Base-by-base conservation (phyloP, 1,284 basidiomycete genomes). In the Cutaneotrichosporon cavernicola region DNA sequence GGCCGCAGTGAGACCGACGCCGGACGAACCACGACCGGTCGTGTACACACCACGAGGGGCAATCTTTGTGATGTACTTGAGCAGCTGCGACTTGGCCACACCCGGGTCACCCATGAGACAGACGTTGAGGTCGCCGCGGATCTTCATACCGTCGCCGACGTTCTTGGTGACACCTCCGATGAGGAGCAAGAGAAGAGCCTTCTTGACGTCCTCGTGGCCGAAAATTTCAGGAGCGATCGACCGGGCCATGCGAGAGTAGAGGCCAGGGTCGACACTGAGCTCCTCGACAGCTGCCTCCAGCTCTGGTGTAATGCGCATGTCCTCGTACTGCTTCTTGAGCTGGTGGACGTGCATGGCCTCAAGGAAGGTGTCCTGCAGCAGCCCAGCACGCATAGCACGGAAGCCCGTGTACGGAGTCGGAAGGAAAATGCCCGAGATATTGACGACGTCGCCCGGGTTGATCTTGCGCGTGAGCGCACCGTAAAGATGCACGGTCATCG, bases 31-130 rank as follows among this genome's bases (percentile, higher is more conserved):
- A 76, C 96, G 91, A 68, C 97, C 97, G 4, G 97, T 99, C 4
- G 97, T 99, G 77, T 99, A 99, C 34, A 99, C 90, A 13, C 97
- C 97, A 69, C 97, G 86, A 14, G 97, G 97, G 1, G 97, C 97
- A 65, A 99, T 90, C 80, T 99, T 99, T 60, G 94, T 92, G 73
- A 99, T 99, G 76, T 98, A 99, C 82, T 99, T 99, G 69, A 99
- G 85, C 62, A 99, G 78, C 79, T 99, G 97, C 32, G 94, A 97
- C 81, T 99, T 99, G 72, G 97, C 97, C 67, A 99, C 96, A 89
- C 97, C 97, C 58, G 97, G 97, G 81, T 99, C 97, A 73, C 97
- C 97, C 97, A 99, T 99, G 56, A 99, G 82, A 80, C 97, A 99
- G 30, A 99, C 85, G 74, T 99, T 99, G 81, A 99, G 85, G 80